Percentiles rank a stretch among this genome's conserved stretches.
phyloP scores from a whole-genome alignment of 1,139 yeast genomes.

The Lodderomyces margitis region DNA sequence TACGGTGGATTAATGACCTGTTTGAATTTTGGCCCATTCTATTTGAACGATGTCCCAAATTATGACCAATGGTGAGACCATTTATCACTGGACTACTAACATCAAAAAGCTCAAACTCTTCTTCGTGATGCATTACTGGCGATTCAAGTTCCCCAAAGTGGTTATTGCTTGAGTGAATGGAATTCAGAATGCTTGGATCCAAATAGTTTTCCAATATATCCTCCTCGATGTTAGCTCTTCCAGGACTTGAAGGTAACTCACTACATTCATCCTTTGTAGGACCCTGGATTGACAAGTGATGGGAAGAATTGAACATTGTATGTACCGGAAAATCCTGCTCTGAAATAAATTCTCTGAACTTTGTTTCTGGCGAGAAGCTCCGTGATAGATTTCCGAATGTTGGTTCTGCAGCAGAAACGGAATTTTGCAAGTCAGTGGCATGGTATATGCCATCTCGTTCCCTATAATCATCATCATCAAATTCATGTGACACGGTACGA shows the following conservation, averaged over 20 bases:
- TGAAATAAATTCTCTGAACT: constrained; percentile 1
- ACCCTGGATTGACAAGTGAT: constrained; percentile 35
- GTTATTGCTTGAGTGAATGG: not conserved
- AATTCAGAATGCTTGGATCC: constrained; percentile 12
- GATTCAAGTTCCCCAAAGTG: not conserved
- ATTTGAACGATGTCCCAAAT: constrained; percentile 21
- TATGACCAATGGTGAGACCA: constrained; percentile 37
- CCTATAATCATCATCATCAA: not conserved
- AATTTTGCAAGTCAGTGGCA: not conserved
- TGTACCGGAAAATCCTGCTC: not conserved
- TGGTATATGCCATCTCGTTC: not conserved
- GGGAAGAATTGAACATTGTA: constrained; percentile 25
- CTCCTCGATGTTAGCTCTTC: constrained; percentile 17
- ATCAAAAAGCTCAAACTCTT: constrained; percentile 26
- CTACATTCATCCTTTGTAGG: constrained; percentile 1
- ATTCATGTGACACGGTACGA: not conserved
- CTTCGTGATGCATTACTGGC: not conserved
- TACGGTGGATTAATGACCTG: constrained; percentile 22
- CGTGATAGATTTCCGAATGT: not conserved
- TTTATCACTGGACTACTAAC: constrained; percentile 36
- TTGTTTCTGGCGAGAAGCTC: constrained; percentile 1
- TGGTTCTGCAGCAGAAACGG: constrained; percentile 1
- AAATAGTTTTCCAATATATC: constrained; percentile 38
- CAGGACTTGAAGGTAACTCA: constrained; percentile 10
- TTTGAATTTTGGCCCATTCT: constrained; percentile 12